A percentile compares a stretch with the other conserved stretches of the same genome.
Evolutionary conservation across 306 rosid genomes (phyloP).

Genomic region (Prunus persica): Prunus_persica_NCBIv2 NC_034009.1:2177001-2177500

Average conservation of each 20-base stretch:
- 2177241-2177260: too few relatives aligned
- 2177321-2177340: conserved; percentile 38
- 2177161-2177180: too few relatives aligned
- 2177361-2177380: conserved; percentile 44
- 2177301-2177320: background rate
- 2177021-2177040: too few relatives aligned
- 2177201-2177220: too few relatives aligned
- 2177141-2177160: too few relatives aligned
- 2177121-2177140: too few relatives aligned
- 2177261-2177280: background rate
- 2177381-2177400: conserved; percentile 49
- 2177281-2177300: background rate
- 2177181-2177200: background rate
- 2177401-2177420: conserved; percentile 62
- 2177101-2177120: too few relatives aligned
- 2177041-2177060: too few relatives aligned
- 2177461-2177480: conserved; percentile 70
- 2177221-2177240: too few relatives aligned
- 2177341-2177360: conserved; percentile 44
- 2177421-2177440: conserved; percentile 27
- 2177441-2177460: conserved; percentile 59
- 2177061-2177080: too few relatives aligned
- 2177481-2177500: conserved; percentile 38
- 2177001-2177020: too few relatives aligned
- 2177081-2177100: too few relatives aligned